Conservation (phyloP, 2,329 filamentous ascomycete genomes). For the Alternaria dauci region DNA sequence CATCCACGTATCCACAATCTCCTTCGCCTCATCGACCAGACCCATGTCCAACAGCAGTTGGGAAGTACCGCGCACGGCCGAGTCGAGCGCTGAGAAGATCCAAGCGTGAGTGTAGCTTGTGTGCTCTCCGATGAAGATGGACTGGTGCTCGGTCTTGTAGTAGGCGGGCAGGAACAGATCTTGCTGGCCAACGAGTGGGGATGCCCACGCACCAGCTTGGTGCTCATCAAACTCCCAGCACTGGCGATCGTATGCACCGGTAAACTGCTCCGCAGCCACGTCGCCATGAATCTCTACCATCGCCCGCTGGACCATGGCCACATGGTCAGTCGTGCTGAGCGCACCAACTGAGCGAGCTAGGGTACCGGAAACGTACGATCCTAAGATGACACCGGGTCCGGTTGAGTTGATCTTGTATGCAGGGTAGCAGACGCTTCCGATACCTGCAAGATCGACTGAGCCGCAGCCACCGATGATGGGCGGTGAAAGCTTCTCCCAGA, state of each 20-base stretch:
- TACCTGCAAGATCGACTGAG: conserved; percentile 66
- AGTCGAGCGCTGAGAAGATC: conserved; percentile 73
- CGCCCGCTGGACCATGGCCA: conserved; percentile 68
- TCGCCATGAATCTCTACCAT: conserved; percentile 74
- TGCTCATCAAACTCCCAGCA: conserved; percentile 72
- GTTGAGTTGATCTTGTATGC: conserved; percentile 71
- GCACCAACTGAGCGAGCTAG: conserved; percentile 57
- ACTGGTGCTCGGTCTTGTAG: conserved; percentile 72
- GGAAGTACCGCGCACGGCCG: conserved; percentile 69
- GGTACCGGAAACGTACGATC: conserved; percentile 63
- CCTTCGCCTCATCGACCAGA: conserved; percentile 74
- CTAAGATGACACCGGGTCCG: conserved; percentile 69
- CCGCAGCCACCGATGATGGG: conserved; percentile 72
- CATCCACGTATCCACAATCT: conserved; percentile 71
- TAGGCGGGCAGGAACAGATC: conserved; percentile 76
- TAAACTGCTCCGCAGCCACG: conserved; percentile 68
- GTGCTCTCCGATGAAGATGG: conserved; percentile 65
- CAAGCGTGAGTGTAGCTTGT: conserved; percentile 71
- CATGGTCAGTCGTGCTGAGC: conserved; percentile 67
- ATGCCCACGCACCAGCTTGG: conserved; percentile 69
- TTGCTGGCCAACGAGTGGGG: conserved; percentile 70
- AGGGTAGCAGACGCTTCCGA: conserved; percentile 72
- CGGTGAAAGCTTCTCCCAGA: conserved; percentile 63
- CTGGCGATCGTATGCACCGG: conserved; percentile 69
- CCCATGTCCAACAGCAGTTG: conserved; percentile 71